Percentiles rank a stretch among this genome's conserved stretches.
These are phyloP conservation scores for Fusarium guadeloupense DNA, from an alignment of 2,329 filamentous ascomycete genomes.

Conservation along the genomic window DNA sequence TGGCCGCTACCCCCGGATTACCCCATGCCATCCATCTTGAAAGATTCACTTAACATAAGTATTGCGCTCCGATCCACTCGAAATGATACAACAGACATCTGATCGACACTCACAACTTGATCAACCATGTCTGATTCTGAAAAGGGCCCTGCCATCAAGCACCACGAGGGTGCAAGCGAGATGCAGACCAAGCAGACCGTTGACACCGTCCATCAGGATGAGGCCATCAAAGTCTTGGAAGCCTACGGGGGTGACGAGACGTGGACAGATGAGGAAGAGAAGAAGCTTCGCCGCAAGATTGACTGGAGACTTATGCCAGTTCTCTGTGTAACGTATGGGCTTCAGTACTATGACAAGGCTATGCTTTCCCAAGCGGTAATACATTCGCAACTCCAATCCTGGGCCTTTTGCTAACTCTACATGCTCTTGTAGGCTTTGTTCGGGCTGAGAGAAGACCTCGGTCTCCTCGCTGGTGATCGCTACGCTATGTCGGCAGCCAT, in stretches of 20 bases:
- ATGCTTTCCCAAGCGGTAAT: slow-evolving; percentile 62
- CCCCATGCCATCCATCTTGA: slow-evolving; percentile 14
- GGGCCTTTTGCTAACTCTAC: neutral
- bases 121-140: slow-evolving; percentile 32
- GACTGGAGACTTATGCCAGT: slow-evolving; percentile 53
- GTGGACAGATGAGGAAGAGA: slow-evolving; percentile 56
- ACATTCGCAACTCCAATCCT: neutral
- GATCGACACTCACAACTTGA: neutral
- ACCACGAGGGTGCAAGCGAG: slow-evolving; percentile 12
- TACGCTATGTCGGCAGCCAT: slow-evolving; percentile 57
- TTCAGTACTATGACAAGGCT: slow-evolving; percentile 62
- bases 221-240: slow-evolving; percentile 52
- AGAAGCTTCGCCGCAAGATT: slow-evolving; percentile 48
- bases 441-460: slow-evolving; percentile 32
- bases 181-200: slow-evolving; percentile 4
- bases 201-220: slow-evolving; percentile 37
- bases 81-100: neutral
- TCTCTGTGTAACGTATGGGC: slow-evolving; percentile 55
- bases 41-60: slow-evolving; percentile 25
- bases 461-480: slow-evolving; percentile 51
- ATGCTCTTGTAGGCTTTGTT: slow-evolving; percentile 24
- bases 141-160: slow-evolving; percentile 20
- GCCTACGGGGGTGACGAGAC: slow-evolving; percentile 52
- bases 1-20: slow-evolving; percentile 10
- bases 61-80: slow-evolving; percentile 6